Percentiles rank a stretch among this genome's conserved stretches.
phyloP scores from a whole-genome alignment of 2,329 filamentous ascomycete species.

The Paracoccidioides brasiliensis region DNA sequence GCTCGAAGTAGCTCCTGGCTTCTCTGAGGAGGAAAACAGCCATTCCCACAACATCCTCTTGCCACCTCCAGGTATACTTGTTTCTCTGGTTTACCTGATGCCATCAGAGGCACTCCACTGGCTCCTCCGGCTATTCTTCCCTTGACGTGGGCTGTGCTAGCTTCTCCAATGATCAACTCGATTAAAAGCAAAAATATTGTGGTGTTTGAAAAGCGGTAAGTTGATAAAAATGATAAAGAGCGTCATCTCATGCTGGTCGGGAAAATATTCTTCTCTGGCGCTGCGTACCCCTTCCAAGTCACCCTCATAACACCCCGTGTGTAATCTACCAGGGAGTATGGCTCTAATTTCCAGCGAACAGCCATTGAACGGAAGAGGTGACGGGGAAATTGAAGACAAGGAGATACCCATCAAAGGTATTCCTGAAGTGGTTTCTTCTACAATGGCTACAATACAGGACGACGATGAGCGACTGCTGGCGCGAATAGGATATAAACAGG shows the following conservation, averaged over 20 bases:
- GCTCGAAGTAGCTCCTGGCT: too few species aligned
- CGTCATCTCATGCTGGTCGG: background rate
- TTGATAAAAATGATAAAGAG: background rate
- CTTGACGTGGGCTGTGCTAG: background rate
- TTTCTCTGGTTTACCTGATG: background rate
- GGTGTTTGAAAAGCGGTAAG: background rate
- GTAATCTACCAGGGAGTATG: constrained; percentile 2
- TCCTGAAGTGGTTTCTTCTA: constrained; percentile 2
- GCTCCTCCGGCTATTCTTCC: background rate
- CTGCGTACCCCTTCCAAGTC: background rate
- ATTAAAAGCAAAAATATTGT: background rate
- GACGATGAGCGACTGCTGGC: constrained; percentile 49
- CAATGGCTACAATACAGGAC: constrained; percentile 36
- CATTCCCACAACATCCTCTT: too few species aligned
- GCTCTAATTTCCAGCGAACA: constrained; percentile 8
- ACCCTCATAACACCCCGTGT: background rate
- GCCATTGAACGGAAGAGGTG: constrained; percentile 1
- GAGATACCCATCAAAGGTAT: constrained; percentile 1
- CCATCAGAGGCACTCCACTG: background rate
- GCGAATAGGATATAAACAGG: constrained; percentile 51
- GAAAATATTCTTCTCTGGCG: too few species aligned
- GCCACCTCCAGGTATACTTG: background rate
- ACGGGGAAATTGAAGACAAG: background rate
- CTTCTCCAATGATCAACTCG: constrained; percentile 1
- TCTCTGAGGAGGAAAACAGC: too few species aligned